phyloP scores from a whole-genome alignment of 176 grass and related monocot genomes.

The Cocos nucifera region DNA sequence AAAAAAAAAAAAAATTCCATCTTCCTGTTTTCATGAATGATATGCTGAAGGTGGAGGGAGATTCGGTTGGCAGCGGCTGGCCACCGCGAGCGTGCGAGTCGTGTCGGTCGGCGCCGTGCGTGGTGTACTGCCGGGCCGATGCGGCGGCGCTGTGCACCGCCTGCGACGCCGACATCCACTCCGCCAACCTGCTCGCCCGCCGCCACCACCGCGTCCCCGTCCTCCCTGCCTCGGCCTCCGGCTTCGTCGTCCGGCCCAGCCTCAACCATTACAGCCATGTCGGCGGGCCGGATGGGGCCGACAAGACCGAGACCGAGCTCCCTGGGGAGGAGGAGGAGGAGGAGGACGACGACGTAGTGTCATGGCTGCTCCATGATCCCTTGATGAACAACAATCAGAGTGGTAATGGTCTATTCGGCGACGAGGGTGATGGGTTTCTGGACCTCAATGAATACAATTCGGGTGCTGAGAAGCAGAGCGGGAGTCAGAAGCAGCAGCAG shows the following conservation, averaged over 20 bases:
- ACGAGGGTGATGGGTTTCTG: constrained; percentile 6
- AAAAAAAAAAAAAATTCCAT: too few relatives aligned
- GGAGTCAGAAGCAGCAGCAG: background rate
- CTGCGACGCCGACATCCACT: constrained; percentile 88
- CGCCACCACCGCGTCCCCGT: constrained; percentile 71
- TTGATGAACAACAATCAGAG: background rate
- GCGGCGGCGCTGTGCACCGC: constrained; percentile 64
- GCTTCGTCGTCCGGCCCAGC: constrained; percentile 13
- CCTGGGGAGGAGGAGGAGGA: background rate
- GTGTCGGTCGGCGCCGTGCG: constrained; percentile 53
- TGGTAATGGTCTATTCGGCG: background rate
- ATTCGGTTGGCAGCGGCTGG: constrained; percentile 1
- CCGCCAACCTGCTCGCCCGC: constrained; percentile 77
- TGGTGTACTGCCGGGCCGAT: constrained; percentile 67
- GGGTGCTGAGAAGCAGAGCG: background rate
- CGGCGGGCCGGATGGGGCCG: background rate
- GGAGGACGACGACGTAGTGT: constrained; percentile 3
- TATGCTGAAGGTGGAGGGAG: constrained; percentile 5
- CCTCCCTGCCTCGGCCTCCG: background rate
- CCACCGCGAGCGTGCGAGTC: constrained; percentile 2
- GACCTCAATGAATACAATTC: constrained; percentile 12
- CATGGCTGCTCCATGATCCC: constrained; percentile 6
- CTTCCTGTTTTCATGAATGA: background rate
- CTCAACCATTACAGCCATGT: constrained; percentile 6
- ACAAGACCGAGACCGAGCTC: background rate